phyloP scores from a whole-genome alignment of 176 grass and related monocot genomes.

The Pontederia paniculata region DNA sequence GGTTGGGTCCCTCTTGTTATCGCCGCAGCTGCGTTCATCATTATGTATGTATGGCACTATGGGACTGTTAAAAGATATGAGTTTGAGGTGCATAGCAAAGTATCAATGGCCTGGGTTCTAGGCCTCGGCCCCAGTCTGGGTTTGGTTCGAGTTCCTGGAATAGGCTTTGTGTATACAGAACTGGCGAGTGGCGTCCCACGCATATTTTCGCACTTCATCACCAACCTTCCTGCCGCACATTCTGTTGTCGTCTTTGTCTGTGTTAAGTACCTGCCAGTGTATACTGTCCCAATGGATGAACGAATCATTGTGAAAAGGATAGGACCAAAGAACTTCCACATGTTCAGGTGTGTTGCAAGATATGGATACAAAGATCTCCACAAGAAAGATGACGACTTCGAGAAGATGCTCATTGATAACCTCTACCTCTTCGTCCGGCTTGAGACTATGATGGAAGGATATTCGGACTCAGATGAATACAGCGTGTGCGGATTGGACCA shows the following conservation, averaged over 20 bases:
- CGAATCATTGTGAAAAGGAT: constrained; percentile 75
- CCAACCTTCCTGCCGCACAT: constrained; percentile 93
- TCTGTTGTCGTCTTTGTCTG: constrained; percentile 88
- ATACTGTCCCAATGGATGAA: constrained; percentile 78
- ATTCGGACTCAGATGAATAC: constrained; percentile 72
- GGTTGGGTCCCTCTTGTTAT: constrained; percentile 95
- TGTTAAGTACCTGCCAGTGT: constrained; percentile 93
- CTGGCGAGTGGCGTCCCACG: constrained; percentile 86
- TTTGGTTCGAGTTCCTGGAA: constrained; percentile 83
- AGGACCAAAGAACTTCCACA: constrained; percentile 88
- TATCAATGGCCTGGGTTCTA: constrained; percentile 98
- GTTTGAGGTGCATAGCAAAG: constrained; percentile 96
- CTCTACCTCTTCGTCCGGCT: constrained; percentile 48
- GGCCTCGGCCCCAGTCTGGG: constrained; percentile 89
- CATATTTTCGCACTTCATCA: constrained; percentile 97
- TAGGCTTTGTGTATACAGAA: constrained; percentile 90
- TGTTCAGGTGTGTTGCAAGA: constrained; percentile 76
- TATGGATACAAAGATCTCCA: constrained; percentile 96
- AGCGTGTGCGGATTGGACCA: constrained; percentile 27
- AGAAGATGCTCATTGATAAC: constrained; percentile 69
- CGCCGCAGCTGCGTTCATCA: constrained; percentile 44
- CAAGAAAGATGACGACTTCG: constrained; percentile 89
- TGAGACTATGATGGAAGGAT: constrained; percentile 93
- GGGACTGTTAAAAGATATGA: constrained; percentile 88
- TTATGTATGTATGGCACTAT: constrained; percentile 98